Evolutionary conservation across 2,329 filamentous ascomycete species (phyloP).

Genomic region (Xylaria sp.): DNA sequence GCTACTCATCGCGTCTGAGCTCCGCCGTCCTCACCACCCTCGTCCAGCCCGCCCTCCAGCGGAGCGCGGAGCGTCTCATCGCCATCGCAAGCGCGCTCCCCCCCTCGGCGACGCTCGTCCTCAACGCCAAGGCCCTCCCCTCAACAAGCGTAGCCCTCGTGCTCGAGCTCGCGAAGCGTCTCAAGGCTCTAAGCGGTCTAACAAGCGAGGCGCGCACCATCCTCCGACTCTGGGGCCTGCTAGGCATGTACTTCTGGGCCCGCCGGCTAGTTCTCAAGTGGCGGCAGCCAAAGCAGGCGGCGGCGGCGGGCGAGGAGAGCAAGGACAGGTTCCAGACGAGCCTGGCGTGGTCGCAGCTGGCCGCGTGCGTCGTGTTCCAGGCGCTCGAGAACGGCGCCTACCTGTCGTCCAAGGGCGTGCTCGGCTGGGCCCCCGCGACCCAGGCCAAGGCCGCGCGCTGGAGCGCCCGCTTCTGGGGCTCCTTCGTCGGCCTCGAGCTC

Average conservation of each 20-base stretch:
- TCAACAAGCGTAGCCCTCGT: conserved; percentile 55
- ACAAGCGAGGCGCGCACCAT: conserved; percentile 79
- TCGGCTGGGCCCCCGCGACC: conserved; percentile 66
- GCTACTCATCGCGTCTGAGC: conserved; percentile 71
- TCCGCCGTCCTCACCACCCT: conserved; percentile 62
- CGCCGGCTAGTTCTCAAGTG: conserved; percentile 57
- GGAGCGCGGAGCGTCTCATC: conserved; percentile 62
- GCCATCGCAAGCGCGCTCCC: conserved; percentile 63
- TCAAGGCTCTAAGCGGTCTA: conserved; percentile 71
- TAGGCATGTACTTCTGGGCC: conserved; percentile 78
- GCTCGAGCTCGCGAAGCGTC: conserved; percentile 60
- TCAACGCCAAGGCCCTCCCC: conserved; percentile 51
- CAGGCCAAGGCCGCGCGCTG: conserved; percentile 72
- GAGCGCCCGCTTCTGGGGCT: conserved; percentile 83
- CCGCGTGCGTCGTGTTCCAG: conserved; percentile 76
- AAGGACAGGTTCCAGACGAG: conserved; percentile 55
- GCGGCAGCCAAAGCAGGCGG: conserved; percentile 45
- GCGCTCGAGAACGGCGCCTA: conserved; percentile 85
- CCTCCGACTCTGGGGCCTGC: conserved; percentile 77
- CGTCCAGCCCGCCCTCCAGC: conserved; percentile 66
- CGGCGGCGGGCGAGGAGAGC: too few species aligned
- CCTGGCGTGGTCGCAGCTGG: conserved; percentile 75
- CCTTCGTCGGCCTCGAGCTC: conserved; percentile 81
- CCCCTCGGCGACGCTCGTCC: conserved; percentile 59
- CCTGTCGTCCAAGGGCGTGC: conserved; percentile 76